phyloP scores from a whole-genome alignment of 2,329 filamentous ascomycete genomes.

The Emmonsiellopsis sp. region DNA sequence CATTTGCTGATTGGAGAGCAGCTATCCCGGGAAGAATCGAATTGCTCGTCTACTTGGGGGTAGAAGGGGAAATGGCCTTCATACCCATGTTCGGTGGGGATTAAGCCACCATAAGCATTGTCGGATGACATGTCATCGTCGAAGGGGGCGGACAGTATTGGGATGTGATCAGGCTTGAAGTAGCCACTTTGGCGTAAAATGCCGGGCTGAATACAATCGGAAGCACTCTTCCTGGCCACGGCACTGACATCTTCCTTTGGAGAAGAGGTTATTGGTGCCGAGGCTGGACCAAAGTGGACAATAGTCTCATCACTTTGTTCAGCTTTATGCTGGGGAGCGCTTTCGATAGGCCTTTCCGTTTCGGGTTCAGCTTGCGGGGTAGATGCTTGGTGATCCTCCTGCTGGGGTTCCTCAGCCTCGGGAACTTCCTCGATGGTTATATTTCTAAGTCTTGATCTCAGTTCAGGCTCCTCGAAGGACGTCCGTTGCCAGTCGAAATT shows the following conservation, averaged over 20 bases:
- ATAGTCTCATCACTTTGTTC: background rate
- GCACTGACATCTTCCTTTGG: background rate
- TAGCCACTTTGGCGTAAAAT: conserved; percentile 15
- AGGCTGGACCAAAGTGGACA: background rate
- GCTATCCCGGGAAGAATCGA: conserved; percentile 38
- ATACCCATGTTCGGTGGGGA: conserved; percentile 35
- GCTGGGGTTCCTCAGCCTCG: conserved; percentile 7
- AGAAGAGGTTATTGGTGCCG: background rate
- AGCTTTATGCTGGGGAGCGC: background rate
- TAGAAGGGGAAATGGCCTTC: conserved; percentile 41
- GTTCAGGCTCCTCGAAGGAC: conserved; percentile 24
- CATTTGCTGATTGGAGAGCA: conserved; percentile 46
- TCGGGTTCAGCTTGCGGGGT: background rate
- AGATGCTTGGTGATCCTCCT: background rate
- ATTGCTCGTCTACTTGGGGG: conserved; percentile 31
- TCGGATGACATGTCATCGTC: conserved; percentile 26
- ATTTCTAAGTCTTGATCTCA: conserved; percentile 11
- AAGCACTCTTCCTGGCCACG: background rate
- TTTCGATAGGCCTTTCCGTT: background rate
- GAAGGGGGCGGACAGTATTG: conserved; percentile 22
- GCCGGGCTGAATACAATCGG: background rate
- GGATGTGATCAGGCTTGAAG: conserved; percentile 24
- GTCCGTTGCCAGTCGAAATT: conserved; percentile 49
- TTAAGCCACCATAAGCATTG: conserved; percentile 32
- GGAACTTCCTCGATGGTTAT: conserved; percentile 8